Evolutionary conservation across 441 rosid genomes (phyloP).

Genomic region (Corymbia calophylla): DNA sequence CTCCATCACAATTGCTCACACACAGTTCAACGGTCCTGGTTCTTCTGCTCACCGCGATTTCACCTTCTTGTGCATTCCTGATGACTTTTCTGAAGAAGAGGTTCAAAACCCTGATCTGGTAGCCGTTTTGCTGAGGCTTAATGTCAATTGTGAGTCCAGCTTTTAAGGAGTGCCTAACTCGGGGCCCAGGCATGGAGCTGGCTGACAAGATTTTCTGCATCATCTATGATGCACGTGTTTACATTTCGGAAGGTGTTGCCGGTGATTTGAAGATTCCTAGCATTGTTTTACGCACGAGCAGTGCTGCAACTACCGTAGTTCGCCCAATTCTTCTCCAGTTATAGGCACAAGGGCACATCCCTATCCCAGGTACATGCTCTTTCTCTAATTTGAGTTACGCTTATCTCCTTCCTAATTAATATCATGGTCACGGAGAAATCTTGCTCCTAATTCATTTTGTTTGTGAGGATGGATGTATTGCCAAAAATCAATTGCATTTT

Average conservation of each 20-base stretch:
- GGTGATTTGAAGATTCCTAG: constrained; percentile 1
- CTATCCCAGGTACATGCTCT: background rate
- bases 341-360: background rate
- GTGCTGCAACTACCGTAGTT: background rate
- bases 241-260: constrained; percentile 1
- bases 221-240: constrained; percentile 6
- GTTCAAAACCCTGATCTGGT: background rate
- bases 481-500: background rate
- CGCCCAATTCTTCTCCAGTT: background rate
- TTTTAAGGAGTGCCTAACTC: background rate
- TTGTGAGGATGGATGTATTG: background rate
- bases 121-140: background rate
- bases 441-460: background rate
- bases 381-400: background rate
- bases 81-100: background rate
- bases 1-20: constrained; percentile 14
- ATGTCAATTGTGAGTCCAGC: background rate
- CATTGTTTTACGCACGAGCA: background rate
- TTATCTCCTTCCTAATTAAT: background rate
- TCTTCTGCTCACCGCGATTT: constrained; percentile 10
- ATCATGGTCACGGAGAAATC: background rate
- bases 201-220: background rate
- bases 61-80: background rate
- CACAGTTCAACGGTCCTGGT: constrained; percentile 14
- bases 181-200: background rate